phyloP scores from a whole-genome alignment of 805 yeast species.

The Cyberlindnera xishuangbannaensis region DNA sequence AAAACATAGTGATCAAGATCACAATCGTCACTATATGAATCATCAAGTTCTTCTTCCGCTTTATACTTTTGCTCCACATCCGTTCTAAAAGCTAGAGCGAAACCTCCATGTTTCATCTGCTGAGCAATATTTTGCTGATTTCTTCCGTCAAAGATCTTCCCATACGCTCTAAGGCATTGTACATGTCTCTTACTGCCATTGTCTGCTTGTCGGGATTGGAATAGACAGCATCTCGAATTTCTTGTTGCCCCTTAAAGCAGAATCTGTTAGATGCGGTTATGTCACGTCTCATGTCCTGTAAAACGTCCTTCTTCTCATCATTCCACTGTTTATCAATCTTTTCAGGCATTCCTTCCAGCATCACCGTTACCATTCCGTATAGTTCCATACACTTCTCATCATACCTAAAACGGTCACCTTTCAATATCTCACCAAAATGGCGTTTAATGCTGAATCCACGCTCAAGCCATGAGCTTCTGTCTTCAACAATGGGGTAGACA shows the following conservation, averaged over 20 bases:
- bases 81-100: too few relatives aligned
- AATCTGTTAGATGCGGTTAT: neutral
- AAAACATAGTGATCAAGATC: too few relatives aligned
- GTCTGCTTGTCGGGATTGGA: too few relatives aligned
- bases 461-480: constrained; percentile 27
- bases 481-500: constrained; percentile 39
- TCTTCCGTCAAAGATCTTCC: too few relatives aligned
- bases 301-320: neutral
- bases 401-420: constrained; percentile 16
- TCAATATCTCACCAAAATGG: constrained; percentile 35
- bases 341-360: neutral
- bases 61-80: too few relatives aligned
- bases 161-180: too few relatives aligned
- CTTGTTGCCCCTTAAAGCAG: neutral
- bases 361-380: constrained; percentile 2
- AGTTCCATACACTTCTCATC: constrained; percentile 6
- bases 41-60: too few relatives aligned
- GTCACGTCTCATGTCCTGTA: neutral
- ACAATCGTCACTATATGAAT: too few relatives aligned
- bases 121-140: too few relatives aligned
- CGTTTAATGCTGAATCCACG: constrained; percentile 35
- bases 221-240: too few relatives aligned
- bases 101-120: too few relatives aligned
- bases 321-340: neutral
- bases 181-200: too few relatives aligned